Base-by-base conservation (phyloP, 495 filamentous ascomycete genomes). In the Aspergillus heteromorphus region DNA sequence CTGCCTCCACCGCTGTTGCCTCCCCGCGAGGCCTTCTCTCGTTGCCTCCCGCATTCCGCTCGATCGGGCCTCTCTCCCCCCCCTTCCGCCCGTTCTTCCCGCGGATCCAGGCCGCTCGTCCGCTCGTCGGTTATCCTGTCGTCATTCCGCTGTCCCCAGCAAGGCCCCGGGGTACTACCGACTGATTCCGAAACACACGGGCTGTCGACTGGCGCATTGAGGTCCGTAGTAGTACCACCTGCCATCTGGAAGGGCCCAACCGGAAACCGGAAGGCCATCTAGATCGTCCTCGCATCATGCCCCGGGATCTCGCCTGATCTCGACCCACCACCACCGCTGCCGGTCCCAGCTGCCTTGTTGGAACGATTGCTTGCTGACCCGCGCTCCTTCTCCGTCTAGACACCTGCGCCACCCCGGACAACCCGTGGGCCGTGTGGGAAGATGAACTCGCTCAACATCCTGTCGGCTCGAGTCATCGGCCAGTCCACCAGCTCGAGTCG, bases 371-470 rank as follows among this genome's bases (percentile, higher is more conserved):
- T 48, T 62, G 62, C 68, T 68, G 59, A 65, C 51, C 61, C 25
- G 48, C 66, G 62, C 58, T 31, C 51, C 47, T 53, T 30, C 45
- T 42, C 54, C 45, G 48, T 51, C 49, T 63, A 68, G 72, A 76
- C 62, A 65, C 61, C 58, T 66, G 67, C 61, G 73, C 71, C 60
- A 59, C 61, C 63, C 64, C 63, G 64, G 63, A 71, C 66, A 67
- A 67, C 73, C 72, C 72, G 83, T 86, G 81, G 76, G 78, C 75
- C 69, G 66, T 62, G 63, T 65, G 63, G 66, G 75, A 91, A 85
- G 76, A 98, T 98, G 92, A 97, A 97, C 86, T 95, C 92, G 65
- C 75, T 97, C 77, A 96, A 95, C 73, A 88, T 96, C 70, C 80
- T 98, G 69, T 95, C 90, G 59, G 82, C 88, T 67, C 85, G 88